Evolutionary conservation across 129 eudicot genomes (phyloP), one percentile per base, ranked within the genome.

Genomic region (Flaveria brownii): DNA sequence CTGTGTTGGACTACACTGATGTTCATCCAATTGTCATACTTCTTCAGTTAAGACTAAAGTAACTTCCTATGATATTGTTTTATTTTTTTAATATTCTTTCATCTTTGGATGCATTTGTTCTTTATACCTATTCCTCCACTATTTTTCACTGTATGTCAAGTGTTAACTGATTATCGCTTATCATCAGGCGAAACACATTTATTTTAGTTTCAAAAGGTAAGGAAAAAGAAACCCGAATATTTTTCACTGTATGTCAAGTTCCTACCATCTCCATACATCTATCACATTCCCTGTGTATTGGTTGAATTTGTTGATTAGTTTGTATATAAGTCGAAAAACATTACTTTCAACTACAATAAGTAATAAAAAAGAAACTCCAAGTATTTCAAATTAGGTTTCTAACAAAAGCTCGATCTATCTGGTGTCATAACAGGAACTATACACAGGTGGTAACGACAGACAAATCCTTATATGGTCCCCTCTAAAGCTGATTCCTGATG

Each of bases 381-480:
- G 28, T 23, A 39, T 5, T 54, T 54, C 16, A 68, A 41, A 70
- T 4, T 15, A 46, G 20, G 20, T 47, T 14, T 26, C 3, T 45
- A 22, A 22, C 61, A 42, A 68, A 55, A 41, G 1, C 2, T 41
- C 23, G 67, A 47, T 42, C 17, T 16, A 30, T 51, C 8, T 64
- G 73, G 76, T 54, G 36, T 59, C 71, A 8, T 72, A 63, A 25
- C 84, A 93, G 97, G 99, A 94, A 78, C 77, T 94, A 33, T 94
- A 87, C 74, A 91, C 92, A 0, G 99, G 97, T 71, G 96, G 92
- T 30, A 89, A 84, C 84, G 99, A 94, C 78, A 82, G 97, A 65
- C 92, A 91, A 82, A 91, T 91, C 75, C 99, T 94, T 59, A 84
- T 91, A 26, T 91, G 99, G 99, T 91, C 97, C 75, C 94, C 99